phyloP scores from a whole-genome alignment of 2,329 filamentous ascomycete genomes.

The Xylariaceae sp. region DNA sequence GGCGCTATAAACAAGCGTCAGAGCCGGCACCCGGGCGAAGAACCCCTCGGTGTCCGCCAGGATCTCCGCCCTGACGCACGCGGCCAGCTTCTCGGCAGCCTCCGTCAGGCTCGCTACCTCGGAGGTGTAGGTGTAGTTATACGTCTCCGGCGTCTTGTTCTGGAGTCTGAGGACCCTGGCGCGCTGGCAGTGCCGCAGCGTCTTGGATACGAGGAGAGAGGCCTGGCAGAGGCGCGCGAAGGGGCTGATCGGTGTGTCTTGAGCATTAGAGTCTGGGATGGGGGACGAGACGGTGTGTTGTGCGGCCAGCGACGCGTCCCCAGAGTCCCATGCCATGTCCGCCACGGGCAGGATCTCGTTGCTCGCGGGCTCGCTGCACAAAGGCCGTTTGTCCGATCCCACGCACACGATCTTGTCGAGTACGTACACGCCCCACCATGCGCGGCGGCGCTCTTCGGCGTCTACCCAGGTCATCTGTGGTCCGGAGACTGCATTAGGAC shows the following conservation, averaged over 20 bases:
- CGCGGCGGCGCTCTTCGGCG: constrained; percentile 39
- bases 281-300: constrained; percentile 35
- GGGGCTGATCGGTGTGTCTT: constrained; percentile 35
- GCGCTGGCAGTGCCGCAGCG: constrained; percentile 20
- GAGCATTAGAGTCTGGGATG: constrained; percentile 35
- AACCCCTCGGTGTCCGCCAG: constrained; percentile 7
- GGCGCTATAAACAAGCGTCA: constrained; percentile 11
- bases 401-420: constrained; percentile 35
- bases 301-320: constrained; percentile 28
- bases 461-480: constrained; percentile 45
- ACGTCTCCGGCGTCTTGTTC: constrained; percentile 16
- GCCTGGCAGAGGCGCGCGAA: constrained; percentile 46
- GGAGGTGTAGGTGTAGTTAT: too few species aligned
- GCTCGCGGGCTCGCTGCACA: constrained; percentile 33
- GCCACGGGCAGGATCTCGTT: constrained; percentile 31
- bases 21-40: constrained; percentile 10
- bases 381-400: constrained; percentile 29
- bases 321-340: constrained; percentile 38
- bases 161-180: constrained; percentile 7
- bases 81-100: constrained; percentile 9
- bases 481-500: constrained; percentile 22
- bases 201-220: constrained; percentile 31
- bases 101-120: constrained; percentile 18
- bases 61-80: constrained; percentile 10
- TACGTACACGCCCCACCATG: constrained; percentile 45